Conservation (phyloP, 306 rosid species). For the Senna siamea region DNA sequence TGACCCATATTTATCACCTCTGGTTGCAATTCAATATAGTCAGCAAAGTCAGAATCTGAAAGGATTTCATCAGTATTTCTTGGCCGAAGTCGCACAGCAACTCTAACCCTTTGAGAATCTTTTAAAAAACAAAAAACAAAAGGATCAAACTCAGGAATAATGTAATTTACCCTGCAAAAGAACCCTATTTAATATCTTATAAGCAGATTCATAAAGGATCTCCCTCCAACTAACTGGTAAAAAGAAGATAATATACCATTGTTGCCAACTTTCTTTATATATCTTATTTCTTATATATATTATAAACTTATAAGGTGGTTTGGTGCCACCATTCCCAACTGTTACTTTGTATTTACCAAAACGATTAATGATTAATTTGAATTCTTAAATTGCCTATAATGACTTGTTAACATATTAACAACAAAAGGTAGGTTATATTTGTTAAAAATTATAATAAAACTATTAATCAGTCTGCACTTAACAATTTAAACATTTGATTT, state of each 20-base stretch:
- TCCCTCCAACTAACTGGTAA: not conserved
- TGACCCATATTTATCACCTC: constrained; percentile 50
- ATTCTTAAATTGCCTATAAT: not conserved
- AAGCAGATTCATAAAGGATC: not conserved
- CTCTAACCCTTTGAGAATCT: constrained; percentile 71
- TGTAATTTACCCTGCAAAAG: not conserved
- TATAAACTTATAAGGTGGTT: no score
- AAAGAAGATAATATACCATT: no score
- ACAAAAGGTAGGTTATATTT: not conserved
- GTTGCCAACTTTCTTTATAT: no score
- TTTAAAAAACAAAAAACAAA: not conserved
- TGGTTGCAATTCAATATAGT: constrained; percentile 66
- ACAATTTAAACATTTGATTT: no score
- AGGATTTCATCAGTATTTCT: constrained; percentile 56
- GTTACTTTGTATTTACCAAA: not conserved
- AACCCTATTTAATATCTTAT: not conserved
- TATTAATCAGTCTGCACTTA: no score
- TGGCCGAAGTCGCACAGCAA: constrained; percentile 68
- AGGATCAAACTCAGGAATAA: constrained; percentile 3
- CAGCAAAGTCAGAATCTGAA: constrained; percentile 61
- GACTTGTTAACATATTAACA: not conserved
- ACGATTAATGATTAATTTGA: not conserved
- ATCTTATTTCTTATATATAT: no score
- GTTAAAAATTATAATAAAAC: not conserved
- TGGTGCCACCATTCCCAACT: no score